These are phyloP conservation scores for Solanum chmielewskii DNA, from an alignment of 257 asterid species.

Conservation along the genomic window DNA sequence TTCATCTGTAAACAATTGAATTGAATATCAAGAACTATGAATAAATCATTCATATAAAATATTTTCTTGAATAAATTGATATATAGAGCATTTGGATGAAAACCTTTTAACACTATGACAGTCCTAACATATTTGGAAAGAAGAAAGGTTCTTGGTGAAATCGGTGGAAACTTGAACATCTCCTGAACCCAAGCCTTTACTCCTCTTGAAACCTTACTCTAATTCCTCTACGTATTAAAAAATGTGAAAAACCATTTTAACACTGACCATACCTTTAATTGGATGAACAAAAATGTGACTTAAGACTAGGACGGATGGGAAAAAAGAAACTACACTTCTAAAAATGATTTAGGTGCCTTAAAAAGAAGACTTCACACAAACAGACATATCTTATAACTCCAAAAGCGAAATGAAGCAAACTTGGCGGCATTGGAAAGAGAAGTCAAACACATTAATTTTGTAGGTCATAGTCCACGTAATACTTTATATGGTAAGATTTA, in stretches of 20 bases:
- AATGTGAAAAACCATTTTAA: too few relatives aligned
- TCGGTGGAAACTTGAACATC: background rate
- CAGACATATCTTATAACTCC: background rate
- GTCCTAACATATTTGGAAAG: background rate
- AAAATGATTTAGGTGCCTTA: background rate
- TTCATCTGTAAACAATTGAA: too few relatives aligned
- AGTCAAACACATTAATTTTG: background rate
- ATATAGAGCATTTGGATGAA: background rate
- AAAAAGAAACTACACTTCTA: background rate
- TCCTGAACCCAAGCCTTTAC: background rate
- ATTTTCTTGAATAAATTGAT: too few relatives aligned
- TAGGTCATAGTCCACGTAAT: too few relatives aligned
- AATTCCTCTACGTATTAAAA: background rate
- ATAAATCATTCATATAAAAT: background rate
- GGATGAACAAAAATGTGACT: background rate
- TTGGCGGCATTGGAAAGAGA: background rate
- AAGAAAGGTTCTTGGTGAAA: background rate
- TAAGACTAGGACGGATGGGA: background rate
- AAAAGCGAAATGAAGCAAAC: background rate
- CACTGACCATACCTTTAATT: background rate
- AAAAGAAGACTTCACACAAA: background rate
- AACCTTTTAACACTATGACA: background rate
- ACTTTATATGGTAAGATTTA: too few relatives aligned
- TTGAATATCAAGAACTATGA: too few relatives aligned
- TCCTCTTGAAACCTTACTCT: background rate